Conservation (phyloP, 116 monocot species). For the Iris pallida region DNA sequence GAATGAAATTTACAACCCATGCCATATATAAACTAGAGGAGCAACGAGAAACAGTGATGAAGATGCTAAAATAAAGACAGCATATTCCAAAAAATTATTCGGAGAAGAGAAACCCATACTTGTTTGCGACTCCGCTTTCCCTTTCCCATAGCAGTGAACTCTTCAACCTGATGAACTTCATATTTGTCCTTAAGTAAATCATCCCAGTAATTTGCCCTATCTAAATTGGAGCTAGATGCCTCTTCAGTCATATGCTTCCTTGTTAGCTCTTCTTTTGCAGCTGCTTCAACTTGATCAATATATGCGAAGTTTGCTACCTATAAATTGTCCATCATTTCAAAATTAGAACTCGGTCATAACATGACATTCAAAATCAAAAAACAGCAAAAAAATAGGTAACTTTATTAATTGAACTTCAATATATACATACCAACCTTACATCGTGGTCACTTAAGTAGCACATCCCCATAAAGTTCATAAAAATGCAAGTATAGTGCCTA, state of each 20-base stretch:
- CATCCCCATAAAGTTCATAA: too few species aligned
- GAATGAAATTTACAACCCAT: not conserved
- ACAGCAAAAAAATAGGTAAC: not conserved
- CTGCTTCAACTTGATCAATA: slow-evolving; percentile 77
- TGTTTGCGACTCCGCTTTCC: slow-evolving; percentile 96
- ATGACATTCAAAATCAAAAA: not conserved
- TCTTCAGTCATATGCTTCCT: slow-evolving; percentile 41
- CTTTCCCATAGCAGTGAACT: slow-evolving; percentile 79
- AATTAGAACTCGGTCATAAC: not conserved
- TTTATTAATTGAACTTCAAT: not conserved
- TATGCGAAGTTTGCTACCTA: slow-evolving; percentile 99
- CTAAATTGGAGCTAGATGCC: slow-evolving; percentile 31
- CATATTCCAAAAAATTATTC: not conserved
- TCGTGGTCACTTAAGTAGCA: too few species aligned
- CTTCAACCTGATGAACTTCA: slow-evolving; percentile 71
- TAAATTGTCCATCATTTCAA: not conserved
- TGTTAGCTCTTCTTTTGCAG: slow-evolving; percentile 69
- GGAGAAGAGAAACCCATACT: slow-evolving; percentile 24
- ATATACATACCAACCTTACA: too few species aligned
- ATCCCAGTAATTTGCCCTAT: slow-evolving; percentile 81
- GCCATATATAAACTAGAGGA: not conserved
- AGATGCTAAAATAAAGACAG: not conserved
- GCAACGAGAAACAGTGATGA: not conserved
- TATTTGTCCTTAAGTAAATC: slow-evolving; percentile 78
- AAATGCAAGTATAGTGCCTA: too few species aligned